These are phyloP conservation scores for Stephania yunnanensis DNA, from an alignment of 164 flowering plant genomes.

Conservation along the genomic window DNA sequence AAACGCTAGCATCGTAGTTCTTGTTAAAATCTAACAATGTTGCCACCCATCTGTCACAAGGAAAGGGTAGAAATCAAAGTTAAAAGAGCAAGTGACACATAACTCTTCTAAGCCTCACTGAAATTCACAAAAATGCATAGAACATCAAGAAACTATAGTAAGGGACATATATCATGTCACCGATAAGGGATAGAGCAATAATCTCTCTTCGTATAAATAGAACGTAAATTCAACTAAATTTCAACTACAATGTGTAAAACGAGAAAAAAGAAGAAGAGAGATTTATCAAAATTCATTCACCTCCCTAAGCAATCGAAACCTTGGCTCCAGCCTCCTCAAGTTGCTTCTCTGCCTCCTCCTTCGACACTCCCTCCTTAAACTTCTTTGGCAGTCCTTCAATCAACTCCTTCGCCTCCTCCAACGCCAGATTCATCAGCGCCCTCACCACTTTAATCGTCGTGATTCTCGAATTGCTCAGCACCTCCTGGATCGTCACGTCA, in stretches of 20 bases:
- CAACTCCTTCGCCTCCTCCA: conserved; percentile 95
- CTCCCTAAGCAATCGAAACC: conserved; percentile 41
- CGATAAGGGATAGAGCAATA: too few relatives aligned
- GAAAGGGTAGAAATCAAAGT: too few relatives aligned
- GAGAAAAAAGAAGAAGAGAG: too few relatives aligned
- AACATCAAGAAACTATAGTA: too few relatives aligned
- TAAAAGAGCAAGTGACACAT: too few relatives aligned
- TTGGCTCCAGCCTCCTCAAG: conserved; percentile 96
- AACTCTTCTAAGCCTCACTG: too few relatives aligned
- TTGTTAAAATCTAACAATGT: too few relatives aligned
- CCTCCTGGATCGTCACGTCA: conserved; percentile 85
- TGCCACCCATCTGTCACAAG: too few relatives aligned
- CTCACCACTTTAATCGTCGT: conserved; percentile 86
- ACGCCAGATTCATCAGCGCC: conserved; percentile 69
- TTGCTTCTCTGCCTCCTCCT: conserved; percentile 90
- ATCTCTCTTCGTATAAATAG: too few relatives aligned
- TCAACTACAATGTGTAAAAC: background rate
- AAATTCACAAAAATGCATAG: too few relatives aligned
- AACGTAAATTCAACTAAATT: conserved; percentile 5
- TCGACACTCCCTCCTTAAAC: conserved; percentile 67
- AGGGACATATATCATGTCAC: too few relatives aligned
- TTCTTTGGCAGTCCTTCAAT: conserved; percentile 96
- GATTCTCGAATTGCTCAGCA: conserved; percentile 78
- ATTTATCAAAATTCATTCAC: background rate
- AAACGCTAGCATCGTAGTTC: too few relatives aligned